Conservation (phyloP, 1,284 basidiomycete genomes). For the Microbotryomycetes sp. region DNA sequence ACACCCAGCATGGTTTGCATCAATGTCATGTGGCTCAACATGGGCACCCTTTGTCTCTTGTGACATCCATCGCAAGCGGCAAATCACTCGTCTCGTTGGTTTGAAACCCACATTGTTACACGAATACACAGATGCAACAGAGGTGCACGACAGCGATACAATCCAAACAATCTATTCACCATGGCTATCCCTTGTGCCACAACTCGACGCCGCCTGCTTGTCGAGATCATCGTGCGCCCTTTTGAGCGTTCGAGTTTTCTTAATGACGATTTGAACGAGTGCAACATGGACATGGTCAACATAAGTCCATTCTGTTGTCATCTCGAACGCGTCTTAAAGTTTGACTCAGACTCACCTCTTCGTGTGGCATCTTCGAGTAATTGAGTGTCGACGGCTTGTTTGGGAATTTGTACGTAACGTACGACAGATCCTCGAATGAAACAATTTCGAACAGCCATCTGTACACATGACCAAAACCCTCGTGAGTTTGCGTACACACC, state of each 20-base stretch:
- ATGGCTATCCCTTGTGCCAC: too few species aligned
- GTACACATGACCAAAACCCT: slow-evolving; percentile 1
- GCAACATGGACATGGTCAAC: not conserved
- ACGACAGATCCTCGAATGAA: slow-evolving; percentile 99
- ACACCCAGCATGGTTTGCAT: too few species aligned
- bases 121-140: too few species aligned
- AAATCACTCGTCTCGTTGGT: too few species aligned
- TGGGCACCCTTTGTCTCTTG: too few species aligned
- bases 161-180: too few species aligned
- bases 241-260: not conserved
- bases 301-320: too few species aligned
- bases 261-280: not conserved
- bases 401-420: slow-evolving; percentile 89
- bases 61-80: too few species aligned
- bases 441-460: slow-evolving; percentile 99
- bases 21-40: too few species aligned
- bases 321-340: too few species aligned
- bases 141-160: too few species aligned
- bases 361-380: slow-evolving; percentile 94
- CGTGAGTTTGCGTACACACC: not conserved
- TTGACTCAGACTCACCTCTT: slow-evolving; percentile 51
- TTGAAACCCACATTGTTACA: too few species aligned
- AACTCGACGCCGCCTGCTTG: not conserved
- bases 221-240: not conserved
- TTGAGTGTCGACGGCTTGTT: slow-evolving; percentile 90